These are phyloP conservation scores for Penicillium oxalicum DNA, from an alignment of 2,329 filamentous ascomycete species.

Conservation along the genomic window DNA sequence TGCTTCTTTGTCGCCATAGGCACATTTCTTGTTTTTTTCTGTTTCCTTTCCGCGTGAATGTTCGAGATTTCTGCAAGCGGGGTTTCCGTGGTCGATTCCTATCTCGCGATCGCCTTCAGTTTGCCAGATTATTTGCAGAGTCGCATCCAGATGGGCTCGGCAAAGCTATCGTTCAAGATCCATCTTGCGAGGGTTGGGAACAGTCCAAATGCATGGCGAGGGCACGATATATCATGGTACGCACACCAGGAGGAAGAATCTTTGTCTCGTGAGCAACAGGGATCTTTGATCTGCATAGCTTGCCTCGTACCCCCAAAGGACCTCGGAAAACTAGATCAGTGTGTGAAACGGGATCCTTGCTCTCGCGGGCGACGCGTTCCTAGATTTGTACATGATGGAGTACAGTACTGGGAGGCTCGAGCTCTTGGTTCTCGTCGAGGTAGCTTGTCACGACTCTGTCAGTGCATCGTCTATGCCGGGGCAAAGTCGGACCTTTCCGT, in stretches of 20 bases:
- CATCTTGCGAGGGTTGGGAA: conserved; percentile 13
- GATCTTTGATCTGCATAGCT: conserved; percentile 19
- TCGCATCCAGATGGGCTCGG: not conserved
- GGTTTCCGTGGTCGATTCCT: conserved; percentile 26
- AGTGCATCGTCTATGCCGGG: conserved; percentile 30
- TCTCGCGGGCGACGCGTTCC: conserved; percentile 34
- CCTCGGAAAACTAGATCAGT: not conserved
- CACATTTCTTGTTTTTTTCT: conserved; percentile 11
- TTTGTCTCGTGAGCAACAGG: conserved; percentile 21
- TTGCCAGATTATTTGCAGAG: conserved; percentile 19
- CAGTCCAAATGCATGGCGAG: conserved; percentile 8
- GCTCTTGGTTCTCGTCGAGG: conserved; percentile 15
- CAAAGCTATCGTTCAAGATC: conserved; percentile 9
- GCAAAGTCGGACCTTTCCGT: conserved; percentile 26
- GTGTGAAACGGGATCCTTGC: conserved; percentile 28
- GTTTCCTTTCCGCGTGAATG: conserved; percentile 14
- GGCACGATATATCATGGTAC: conserved; percentile 20
- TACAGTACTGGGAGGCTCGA: conserved; percentile 9
- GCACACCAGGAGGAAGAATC: conserved; percentile 24
- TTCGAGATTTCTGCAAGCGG: conserved; percentile 16
- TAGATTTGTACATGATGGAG: conserved; percentile 29
- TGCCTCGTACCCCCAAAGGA: conserved; percentile 21
- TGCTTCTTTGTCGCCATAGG: too few relatives aligned
- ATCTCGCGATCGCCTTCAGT: conserved; percentile 37
- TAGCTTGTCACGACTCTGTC: conserved; percentile 29